phyloP scores from a whole-genome alignment of 2,329 filamentous ascomycete species.

The Ceratocystis variospora region DNA sequence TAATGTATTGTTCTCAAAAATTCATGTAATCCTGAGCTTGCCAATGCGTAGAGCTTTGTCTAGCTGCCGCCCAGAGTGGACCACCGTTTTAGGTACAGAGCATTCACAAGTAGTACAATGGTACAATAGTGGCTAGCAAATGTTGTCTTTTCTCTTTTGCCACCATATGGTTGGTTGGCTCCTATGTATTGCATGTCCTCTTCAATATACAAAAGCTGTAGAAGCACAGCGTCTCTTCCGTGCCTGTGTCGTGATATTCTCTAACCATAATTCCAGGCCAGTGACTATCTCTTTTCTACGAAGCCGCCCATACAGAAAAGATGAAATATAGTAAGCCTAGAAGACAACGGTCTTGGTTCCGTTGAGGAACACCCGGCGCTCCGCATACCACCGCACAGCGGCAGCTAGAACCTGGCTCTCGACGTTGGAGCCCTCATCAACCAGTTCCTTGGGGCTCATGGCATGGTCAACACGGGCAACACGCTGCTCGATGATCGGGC shows the following conservation, averaged over 20 bases:
- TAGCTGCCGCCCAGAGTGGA: neutral
- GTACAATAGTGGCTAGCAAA: neutral
- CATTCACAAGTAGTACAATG: too few relatives aligned
- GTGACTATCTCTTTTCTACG: neutral
- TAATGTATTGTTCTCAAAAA: too few relatives aligned
- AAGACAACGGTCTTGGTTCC: slow-evolving; percentile 72
- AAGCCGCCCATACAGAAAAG: neutral
- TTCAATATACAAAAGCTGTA: neutral
- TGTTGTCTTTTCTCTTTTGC: neutral
- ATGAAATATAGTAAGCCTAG: neutral
- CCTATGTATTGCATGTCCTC: neutral
- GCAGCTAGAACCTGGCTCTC: slow-evolving; percentile 72
- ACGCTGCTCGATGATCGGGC: slow-evolving; percentile 77
- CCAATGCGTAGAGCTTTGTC: too few relatives aligned
- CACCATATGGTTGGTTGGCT: neutral
- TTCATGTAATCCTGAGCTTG: too few relatives aligned
- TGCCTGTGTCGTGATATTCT: neutral
- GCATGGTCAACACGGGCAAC: slow-evolving; percentile 63
- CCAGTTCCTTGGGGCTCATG: slow-evolving; percentile 61
- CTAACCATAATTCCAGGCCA: slow-evolving; percentile 5
- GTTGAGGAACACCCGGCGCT: slow-evolving; percentile 65
- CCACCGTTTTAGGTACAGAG: too few relatives aligned
- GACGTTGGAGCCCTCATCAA: slow-evolving; percentile 68
- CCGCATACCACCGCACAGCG: slow-evolving; percentile 72
- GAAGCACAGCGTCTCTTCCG: slow-evolving; percentile 8